Base-by-base conservation (phyloP, 179 eudicot species). In the Drosera spatulata region DNA sequence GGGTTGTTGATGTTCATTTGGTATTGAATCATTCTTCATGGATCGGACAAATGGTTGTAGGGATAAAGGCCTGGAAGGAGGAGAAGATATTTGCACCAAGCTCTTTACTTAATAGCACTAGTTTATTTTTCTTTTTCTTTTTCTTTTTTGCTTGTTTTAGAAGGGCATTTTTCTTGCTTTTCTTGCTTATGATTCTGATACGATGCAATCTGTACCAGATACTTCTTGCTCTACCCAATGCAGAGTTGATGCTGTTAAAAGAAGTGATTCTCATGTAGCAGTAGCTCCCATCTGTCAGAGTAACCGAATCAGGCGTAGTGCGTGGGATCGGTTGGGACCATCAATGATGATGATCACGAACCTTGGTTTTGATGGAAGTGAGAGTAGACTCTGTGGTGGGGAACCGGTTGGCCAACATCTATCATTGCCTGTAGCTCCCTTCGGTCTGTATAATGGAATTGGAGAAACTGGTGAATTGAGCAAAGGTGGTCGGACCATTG, bases 301-400 rank as follows among this genome's bases (percentile, higher is more conserved):
- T 12, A 63, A 69, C 51, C 63, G 48, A 60, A 38, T 61, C 13
- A 64, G 73, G 40, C 65, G 52, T 55, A 77, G 81, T 59, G 84
- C 77, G 33, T 80, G 84, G 84, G 84, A 80, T 66, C 74, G 84
- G 53, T 74, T 80, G 65, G 81, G 84, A 57, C 71, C 77, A 55
- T 33, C 6, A 39, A 22, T 22, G 42, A 56, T 48, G 22, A 22
- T 22, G 42, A 56, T 48, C 58, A 60, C 43, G 37, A 56, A 48
- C 47, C 45, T 58, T 63, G 64, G 62, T 33, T 49, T 38, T 58
- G 11, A 13, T 58, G 64, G 22, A 8, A 61, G 49, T 63, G 56
- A 53, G 59, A 55, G 43, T 54, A 41, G 50, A 33, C 55, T 22
- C 33, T 50, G 39, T 47, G 45, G 38, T 48, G 55, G 49, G 56